Evolutionary conservation across 2,329 filamentous ascomycete genomes (phyloP), one percentile per base, ranked within the genome.

Genomic region (Akanthomyces lecanii): DNA sequence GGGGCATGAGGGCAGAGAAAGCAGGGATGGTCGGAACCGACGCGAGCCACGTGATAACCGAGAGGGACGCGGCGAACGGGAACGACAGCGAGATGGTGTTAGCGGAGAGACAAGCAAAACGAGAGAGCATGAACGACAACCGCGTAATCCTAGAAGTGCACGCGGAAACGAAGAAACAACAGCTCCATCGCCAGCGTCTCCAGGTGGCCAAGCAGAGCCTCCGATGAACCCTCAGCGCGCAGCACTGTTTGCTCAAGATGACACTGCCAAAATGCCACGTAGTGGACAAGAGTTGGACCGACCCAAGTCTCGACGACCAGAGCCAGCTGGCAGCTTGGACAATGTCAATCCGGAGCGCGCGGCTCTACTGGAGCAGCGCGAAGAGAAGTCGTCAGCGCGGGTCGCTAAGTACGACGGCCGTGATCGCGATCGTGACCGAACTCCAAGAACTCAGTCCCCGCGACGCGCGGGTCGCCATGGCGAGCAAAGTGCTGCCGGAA

Each of bases 181-280:
- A 21, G 66, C 69, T n/a, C 64, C 69, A 16, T 67, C 74, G 12
- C 66, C 74, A 44, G 65, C 70, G 1, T 67, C 74, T 40, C 64
- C 63, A 16, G 36, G 66, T 4, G 69, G 72, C 5, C 51, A 67
- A 4, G 70, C 74, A 21, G 83, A 82, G 12, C 81, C 82, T 8
- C 74, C 76, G 10, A 81, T 85, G 68, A 85, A 85, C 65, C 82
- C 84, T 1, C 82, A 84, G 58, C 78, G 84, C 63, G 81, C 82
- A 36, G 78, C 82, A 10, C 72, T 83, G 5, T 78, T 84, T 58
- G 75, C 76, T 1, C 68, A 77, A 64, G 74, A 77, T 30, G 66
- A 65, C 23, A 61, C 66, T 36, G 71, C 73, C 25, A 67, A 70
- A 33, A 40, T 67, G n/a, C 11, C 64, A 36, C 69, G 72, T n/a